phyloP scores from a whole-genome alignment of 192 early-diverging fungal genomes.

The Jimgerdemannia flammicorona region DNA sequence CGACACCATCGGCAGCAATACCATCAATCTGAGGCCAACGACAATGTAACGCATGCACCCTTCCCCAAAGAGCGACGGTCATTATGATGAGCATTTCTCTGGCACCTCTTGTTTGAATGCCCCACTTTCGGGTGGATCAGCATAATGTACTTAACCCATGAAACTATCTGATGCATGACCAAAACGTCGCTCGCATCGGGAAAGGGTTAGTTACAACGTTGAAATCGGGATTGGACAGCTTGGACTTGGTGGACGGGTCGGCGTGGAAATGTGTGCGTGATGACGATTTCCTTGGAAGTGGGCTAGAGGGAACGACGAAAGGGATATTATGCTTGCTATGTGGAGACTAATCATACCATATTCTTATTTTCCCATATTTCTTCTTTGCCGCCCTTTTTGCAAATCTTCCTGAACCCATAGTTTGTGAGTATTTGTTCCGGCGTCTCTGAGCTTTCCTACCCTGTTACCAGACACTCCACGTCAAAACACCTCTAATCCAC shows the following conservation, averaged over 20 bases:
- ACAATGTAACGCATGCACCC: not conserved
- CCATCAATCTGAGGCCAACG: not conserved
- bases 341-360: not conserved
- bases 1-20: conserved; percentile 11
- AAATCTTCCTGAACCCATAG: not conserved
- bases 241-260: not conserved
- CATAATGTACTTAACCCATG: conserved; percentile 27
- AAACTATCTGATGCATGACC: conserved; percentile 29
- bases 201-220: not conserved
- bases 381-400: not conserved
- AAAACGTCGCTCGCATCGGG: not conserved
- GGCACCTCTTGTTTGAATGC: conserved; percentile 59
- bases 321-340: not conserved
- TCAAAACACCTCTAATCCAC: not conserved
- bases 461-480: not conserved
- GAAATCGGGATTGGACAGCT: no score
- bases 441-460: not conserved
- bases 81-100: conserved; percentile 42
- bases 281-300: not conserved
- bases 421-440: not conserved
- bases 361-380: not conserved
- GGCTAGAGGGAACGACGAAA: not conserved
- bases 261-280: not conserved
- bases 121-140: conserved; percentile 6
- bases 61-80: conserved; percentile 2